Evolutionary conservation across 2,329 filamentous ascomycete species (phyloP).

Genomic region (Apiospora arundinis): DNA sequence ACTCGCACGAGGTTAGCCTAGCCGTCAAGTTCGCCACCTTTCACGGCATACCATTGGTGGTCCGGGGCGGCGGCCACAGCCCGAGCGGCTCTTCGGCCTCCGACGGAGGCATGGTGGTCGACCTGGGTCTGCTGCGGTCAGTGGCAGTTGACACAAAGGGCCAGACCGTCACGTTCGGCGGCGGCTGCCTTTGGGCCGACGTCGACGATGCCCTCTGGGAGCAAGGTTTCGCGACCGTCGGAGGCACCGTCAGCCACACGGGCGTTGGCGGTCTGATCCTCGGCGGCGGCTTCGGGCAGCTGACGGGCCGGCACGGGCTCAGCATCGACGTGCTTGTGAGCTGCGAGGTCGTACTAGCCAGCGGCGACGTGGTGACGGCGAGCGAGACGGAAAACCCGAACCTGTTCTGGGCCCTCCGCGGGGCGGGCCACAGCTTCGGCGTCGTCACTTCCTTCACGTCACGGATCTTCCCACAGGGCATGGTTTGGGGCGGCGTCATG

Average conservation of each 20-base stretch:
- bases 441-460: slow-evolving; percentile 49
- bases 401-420: slow-evolving; percentile 50
- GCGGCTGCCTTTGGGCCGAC: slow-evolving; percentile 60
- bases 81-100: slow-evolving; percentile 58
- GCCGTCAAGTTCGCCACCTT: slow-evolving; percentile 51
- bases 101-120: slow-evolving; percentile 60
- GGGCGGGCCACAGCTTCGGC: slow-evolving; percentile 51
- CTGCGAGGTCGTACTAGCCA: slow-evolving; percentile 47
- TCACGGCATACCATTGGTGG: slow-evolving; percentile 55
- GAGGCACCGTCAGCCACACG: slow-evolving; percentile 68
- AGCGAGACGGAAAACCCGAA: slow-evolving; percentile 50
- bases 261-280: slow-evolving; percentile 65
- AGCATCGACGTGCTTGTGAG: slow-evolving; percentile 49
- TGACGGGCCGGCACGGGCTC: slow-evolving; percentile 61
- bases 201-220: slow-evolving; percentile 58
- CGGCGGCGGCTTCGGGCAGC: slow-evolving; percentile 64
- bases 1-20: slow-evolving; percentile 40
- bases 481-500: slow-evolving; percentile 40
- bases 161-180: slow-evolving; percentile 54
- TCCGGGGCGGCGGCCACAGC: slow-evolving; percentile 63
- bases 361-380: slow-evolving; percentile 44
- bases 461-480: slow-evolving; percentile 39
- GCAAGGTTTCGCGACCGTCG: slow-evolving; percentile 62
- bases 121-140: slow-evolving; percentile 56
- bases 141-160: slow-evolving; percentile 54